phyloP scores from a whole-genome alignment of 2,329 filamentous ascomycete species.

The Fusarium scirpi region DNA sequence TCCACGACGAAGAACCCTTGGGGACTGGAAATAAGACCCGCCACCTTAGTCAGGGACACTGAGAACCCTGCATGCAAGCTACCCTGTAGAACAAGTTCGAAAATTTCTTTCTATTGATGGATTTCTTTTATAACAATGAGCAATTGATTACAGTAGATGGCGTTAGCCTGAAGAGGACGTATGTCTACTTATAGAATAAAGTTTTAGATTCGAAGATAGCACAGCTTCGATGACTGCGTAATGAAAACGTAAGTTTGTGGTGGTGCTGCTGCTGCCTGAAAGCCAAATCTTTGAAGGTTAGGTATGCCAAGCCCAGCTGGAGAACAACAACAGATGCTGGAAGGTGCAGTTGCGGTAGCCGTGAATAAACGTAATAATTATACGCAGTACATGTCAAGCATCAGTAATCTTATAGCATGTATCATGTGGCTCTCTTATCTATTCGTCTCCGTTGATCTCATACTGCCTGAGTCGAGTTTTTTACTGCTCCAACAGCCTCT shows the following conservation, averaged over 20 bases:
- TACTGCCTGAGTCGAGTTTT: not conserved
- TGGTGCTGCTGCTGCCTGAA: not conserved
- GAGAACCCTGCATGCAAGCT: not conserved
- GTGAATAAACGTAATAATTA: not conserved
- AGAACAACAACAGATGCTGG: not conserved
- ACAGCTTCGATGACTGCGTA: not conserved
- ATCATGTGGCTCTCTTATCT: not conserved
- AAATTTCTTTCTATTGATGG: not conserved
- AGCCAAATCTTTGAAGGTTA: not conserved
- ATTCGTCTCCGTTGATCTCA: not conserved
- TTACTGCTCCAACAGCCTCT: not conserved
- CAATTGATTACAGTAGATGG: not conserved
- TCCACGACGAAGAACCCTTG: slow-evolving; percentile 19
- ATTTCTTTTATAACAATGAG: not conserved
- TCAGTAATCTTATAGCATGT: not conserved
- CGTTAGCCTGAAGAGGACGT: not conserved
- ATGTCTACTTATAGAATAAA: not conserved
- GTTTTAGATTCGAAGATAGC: too few relatives aligned
- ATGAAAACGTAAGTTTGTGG: not conserved
- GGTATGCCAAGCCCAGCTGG: not conserved
- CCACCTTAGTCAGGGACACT: slow-evolving; percentile 31
- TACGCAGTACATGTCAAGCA: not conserved
- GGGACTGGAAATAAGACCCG: slow-evolving; percentile 17
- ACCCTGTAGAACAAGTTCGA: slow-evolving; percentile 3
- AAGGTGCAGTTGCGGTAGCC: not conserved